Conservation (phyloP, 2,329 filamentous ascomycete species). For the Thielaviopsis punctulata region DNA sequence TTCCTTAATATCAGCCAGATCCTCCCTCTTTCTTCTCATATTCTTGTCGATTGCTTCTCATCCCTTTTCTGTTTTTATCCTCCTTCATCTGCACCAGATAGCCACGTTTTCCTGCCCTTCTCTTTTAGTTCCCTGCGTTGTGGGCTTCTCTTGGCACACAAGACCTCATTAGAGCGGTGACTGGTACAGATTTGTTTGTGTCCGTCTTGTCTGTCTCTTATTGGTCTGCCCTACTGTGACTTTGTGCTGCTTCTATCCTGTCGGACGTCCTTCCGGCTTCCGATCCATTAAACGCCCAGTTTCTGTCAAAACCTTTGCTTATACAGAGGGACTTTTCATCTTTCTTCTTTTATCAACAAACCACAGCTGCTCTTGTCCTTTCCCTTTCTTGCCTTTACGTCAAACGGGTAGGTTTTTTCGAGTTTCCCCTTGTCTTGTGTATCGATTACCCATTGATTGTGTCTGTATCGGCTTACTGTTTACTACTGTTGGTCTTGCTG, state of each 20-base stretch:
- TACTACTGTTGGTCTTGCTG: too few species aligned
- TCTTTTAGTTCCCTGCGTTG: not conserved
- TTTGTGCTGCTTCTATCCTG: not conserved
- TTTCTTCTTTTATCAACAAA: not conserved
- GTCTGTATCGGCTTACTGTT: too few species aligned
- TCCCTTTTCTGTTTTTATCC: not conserved
- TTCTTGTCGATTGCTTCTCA: too few species aligned
- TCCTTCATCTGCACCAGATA: not conserved
- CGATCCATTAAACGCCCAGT: not conserved
- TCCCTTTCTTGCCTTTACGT: not conserved
- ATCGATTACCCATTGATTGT: too few species aligned
- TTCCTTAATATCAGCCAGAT: too few species aligned
- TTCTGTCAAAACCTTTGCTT: not conserved
- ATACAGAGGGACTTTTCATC: not conserved
- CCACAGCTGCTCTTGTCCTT: not conserved
- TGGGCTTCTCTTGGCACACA: not conserved
- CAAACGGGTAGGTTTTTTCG: not conserved
- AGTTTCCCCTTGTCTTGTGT: too few species aligned
- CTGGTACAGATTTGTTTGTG: not conserved
- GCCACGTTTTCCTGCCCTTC: not conserved
- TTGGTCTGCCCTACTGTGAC: not conserved
- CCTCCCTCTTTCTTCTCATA: too few species aligned
- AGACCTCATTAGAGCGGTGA: not conserved
- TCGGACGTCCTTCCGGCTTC: not conserved
- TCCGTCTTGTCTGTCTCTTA: not conserved